These are phyloP conservation scores for Chlamydomonas eustigma DNA, from an alignment of 139 green algal genomes.

Conservation along the genomic window DNA sequence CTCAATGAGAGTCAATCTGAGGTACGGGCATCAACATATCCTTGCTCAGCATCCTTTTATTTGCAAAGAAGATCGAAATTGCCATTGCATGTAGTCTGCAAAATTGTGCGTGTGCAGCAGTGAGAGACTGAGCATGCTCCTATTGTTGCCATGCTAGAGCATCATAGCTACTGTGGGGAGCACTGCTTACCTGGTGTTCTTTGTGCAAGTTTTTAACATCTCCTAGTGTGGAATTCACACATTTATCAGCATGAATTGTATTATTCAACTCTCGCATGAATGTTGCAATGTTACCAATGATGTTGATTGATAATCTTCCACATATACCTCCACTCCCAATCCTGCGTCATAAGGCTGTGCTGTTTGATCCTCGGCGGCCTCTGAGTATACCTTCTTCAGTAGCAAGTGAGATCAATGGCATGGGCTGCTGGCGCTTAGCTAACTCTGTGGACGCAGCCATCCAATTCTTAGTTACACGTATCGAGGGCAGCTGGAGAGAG, in stretches of 20 bases:
- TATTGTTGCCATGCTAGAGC: background rate
- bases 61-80: no score
- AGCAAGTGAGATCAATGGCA: conserved; percentile 46
- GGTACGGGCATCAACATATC: background rate
- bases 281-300: no score
- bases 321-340: background rate
- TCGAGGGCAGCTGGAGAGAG: conserved; percentile 58
- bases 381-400: conserved; percentile 17
- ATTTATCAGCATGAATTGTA: no score
- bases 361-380: background rate
- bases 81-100: no score
- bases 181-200: no score
- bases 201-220: background rate
- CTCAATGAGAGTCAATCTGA: background rate
- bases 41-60: no score
- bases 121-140: background rate
- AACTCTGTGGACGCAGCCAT: conserved; percentile 43
- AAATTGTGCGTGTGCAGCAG: background rate
- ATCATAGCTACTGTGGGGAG: no score
- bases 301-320: background rate
- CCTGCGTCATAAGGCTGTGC: background rate
- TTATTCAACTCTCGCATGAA: no score
- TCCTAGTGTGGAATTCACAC: background rate
- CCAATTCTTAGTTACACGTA: conserved; percentile 46
- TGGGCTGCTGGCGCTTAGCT: conserved; percentile 67